A percentile compares a stretch with the other conserved stretches of the same genome.
Evolutionary conservation across 495 filamentous ascomycete genomes (phyloP).

Genomic region (Hypoxylon trugodes): DNA sequence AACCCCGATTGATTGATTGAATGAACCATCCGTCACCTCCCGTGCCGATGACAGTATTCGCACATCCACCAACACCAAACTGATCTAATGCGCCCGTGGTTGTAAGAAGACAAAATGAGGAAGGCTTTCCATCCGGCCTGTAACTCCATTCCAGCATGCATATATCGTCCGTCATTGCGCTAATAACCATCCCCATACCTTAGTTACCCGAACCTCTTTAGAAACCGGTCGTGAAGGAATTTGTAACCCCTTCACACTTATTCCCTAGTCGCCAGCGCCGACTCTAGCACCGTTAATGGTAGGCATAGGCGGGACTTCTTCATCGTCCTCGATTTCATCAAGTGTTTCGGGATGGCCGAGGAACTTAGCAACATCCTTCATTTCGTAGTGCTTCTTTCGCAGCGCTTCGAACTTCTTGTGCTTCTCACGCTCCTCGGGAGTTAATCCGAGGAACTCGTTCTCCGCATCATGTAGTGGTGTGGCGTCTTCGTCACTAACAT

Average conservation of each 20-base stretch:
- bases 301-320: conserved; percentile 46
- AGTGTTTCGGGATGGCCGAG: conserved; percentile 73
- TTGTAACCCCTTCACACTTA: neutral
- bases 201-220: conserved; percentile 2
- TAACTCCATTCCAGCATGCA: conserved; percentile 38
- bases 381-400: conserved; percentile 97
- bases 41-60: conserved; percentile 4
- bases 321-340: conserved; percentile 59
- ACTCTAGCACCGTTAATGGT: conserved; percentile 46
- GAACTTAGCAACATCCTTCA: conserved; percentile 91
- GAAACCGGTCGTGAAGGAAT: conserved; percentile 3
- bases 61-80: conserved; percentile 25
- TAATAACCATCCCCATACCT: conserved; percentile 10
- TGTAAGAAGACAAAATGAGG: conserved; percentile 20
- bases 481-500: conserved; percentile 65
- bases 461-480: conserved; percentile 58
- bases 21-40: neutral
- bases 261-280: conserved; percentile 37
- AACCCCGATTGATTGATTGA: no score
- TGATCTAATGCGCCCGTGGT: conserved; percentile 29
- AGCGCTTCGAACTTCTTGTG: conserved; percentile 89
- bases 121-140: conserved; percentile 25
- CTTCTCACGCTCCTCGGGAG: conserved; percentile 84
- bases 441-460: conserved; percentile 67
- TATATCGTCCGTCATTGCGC: conserved; percentile 12